Base-by-base conservation (phyloP, 2,329 filamentous ascomycete genomes). In the Pestalotiopsis sp. region DNA sequence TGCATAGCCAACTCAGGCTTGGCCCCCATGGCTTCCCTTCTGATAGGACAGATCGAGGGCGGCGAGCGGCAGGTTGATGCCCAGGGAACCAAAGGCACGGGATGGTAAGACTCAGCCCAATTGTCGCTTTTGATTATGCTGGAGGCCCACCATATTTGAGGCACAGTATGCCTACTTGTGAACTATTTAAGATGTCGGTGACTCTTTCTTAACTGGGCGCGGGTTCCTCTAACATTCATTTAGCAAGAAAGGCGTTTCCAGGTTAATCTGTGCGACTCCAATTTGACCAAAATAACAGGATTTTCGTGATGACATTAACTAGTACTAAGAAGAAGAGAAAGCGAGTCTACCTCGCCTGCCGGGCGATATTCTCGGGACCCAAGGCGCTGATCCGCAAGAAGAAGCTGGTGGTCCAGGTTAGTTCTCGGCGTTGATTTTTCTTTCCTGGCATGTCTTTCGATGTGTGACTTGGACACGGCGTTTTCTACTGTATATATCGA, bases 281-380 rank as follows among this genome's bases (percentile, higher is more conserved):
- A 7, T n/a, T 45, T 45, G 14, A 45, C 17, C 41, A n/a, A 45
- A 17, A 14, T 7, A 45, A n/a, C 14, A 14, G 13, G 14, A n/a
- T 14, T 45, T 13, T 5, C 41, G 14, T 13, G 12, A 59, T 59
- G 57, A 12, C 57, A 31, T 14, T 23, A 14, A 5, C 27, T 31
- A 1, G 7, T 9, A 31, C 27, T 31, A 59, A n/a, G 13, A 67
- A 57, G 20, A 69, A 76, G 25, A 71, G 69, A 56, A 68, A 68
- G 41, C 72, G 74, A 3, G 76, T 78, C n/a, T 78, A 78, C 52
- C 72, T 74, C 41, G 71, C 70, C 12, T 77, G 73, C 66, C 71
- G 74, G 23, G 70, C 72, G 13, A 72, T 78, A 31, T 78, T 78
- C 69, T 72, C 70, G 4, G 76, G 76, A 20, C 57, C 71, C 5